Evolutionary conservation across 345 rosid genomes (phyloP).

Genomic region (Gossypioides kirkii): DNA sequence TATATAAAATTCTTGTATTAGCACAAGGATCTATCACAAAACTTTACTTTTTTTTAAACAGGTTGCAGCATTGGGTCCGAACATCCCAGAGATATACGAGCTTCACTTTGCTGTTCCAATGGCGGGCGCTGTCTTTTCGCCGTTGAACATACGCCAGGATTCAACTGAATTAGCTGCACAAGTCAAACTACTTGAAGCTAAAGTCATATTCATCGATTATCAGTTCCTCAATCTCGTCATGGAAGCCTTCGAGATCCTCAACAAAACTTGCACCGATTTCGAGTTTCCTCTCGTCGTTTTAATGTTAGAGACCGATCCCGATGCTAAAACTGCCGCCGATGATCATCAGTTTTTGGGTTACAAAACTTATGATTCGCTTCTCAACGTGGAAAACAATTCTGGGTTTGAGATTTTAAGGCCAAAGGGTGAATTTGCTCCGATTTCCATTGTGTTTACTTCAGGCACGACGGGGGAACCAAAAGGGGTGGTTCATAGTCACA

Average conservation of each 20-base stretch:
- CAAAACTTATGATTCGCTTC: background rate
- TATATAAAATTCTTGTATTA: too few relatives aligned
- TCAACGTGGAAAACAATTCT: background rate
- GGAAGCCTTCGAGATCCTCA: background rate
- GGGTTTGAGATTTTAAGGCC: background rate
- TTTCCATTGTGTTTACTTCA: conserved; percentile 5
- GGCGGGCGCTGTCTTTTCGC: background rate
- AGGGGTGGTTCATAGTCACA: background rate
- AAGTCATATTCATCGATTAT: background rate
- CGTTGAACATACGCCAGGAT: background rate
- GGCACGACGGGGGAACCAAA: background rate
- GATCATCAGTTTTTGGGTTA: background rate
- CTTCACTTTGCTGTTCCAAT: conserved; percentile 7
- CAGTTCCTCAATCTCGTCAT: background rate
- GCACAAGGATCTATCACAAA: too few relatives aligned
- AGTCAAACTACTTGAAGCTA: background rate
- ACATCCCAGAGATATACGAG: background rate
- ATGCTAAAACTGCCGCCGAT: background rate
- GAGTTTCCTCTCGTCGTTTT: background rate
- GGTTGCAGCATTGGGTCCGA: conserved; percentile 7
- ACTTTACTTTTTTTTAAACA: background rate
- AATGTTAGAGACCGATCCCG: conserved; percentile 2
- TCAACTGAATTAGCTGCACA: background rate
- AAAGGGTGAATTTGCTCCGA: background rate
- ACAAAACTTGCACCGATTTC: background rate